Evolutionary conservation across 2,329 filamentous ascomycete genomes (phyloP).

Genomic region (Dothideomycetes sp.): DNA sequence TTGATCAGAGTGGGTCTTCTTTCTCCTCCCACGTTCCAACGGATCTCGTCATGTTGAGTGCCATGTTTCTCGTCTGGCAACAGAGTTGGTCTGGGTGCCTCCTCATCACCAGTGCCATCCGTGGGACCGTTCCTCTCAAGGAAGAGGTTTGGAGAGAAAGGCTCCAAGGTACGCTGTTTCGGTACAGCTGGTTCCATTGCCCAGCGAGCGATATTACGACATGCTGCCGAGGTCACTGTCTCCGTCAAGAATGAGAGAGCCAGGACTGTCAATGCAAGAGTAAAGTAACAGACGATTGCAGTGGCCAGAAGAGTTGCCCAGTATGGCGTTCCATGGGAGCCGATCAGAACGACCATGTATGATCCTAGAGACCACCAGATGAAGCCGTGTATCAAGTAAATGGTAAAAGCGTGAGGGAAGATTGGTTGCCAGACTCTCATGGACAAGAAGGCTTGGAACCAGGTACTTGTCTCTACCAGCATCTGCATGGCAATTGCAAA

Average conservation of each 20-base stretch:
- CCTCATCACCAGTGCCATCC: slow-evolving; percentile 6
- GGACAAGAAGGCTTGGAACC: slow-evolving; percentile 35
- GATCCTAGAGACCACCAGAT: slow-evolving; percentile 37
- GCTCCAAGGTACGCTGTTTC: slow-evolving; percentile 18
- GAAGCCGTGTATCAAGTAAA: slow-evolving; percentile 40
- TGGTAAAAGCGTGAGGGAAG: slow-evolving; percentile 42
- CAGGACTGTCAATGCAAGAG: slow-evolving; percentile 16
- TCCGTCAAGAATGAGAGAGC: slow-evolving; percentile 8
- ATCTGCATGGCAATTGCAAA: slow-evolving; percentile 30
- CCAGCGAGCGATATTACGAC: slow-evolving; percentile 20
- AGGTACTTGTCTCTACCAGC: slow-evolving; percentile 28
- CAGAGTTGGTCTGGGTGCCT: no score
- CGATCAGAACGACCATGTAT: slow-evolving; percentile 30
- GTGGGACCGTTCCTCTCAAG: slow-evolving; percentile 14
- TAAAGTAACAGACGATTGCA: slow-evolving; percentile 28
- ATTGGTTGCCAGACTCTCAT: slow-evolving; percentile 31
- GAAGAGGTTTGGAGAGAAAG: slow-evolving; percentile 19
- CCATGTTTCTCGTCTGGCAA: no score
- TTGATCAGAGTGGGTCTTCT: no score
- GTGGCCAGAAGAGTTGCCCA: slow-evolving; percentile 28
- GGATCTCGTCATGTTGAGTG: no score
- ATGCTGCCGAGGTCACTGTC: slow-evolving; percentile 6
- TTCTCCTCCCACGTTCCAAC: no score
- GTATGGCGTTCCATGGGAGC: slow-evolving; percentile 24
- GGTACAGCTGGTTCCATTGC: slow-evolving; percentile 20